Evolutionary conservation across 352 stramenopile species (phyloP), one percentile per base, ranked within the genome.

Genomic region (Globisporangium emineosum): DNA sequence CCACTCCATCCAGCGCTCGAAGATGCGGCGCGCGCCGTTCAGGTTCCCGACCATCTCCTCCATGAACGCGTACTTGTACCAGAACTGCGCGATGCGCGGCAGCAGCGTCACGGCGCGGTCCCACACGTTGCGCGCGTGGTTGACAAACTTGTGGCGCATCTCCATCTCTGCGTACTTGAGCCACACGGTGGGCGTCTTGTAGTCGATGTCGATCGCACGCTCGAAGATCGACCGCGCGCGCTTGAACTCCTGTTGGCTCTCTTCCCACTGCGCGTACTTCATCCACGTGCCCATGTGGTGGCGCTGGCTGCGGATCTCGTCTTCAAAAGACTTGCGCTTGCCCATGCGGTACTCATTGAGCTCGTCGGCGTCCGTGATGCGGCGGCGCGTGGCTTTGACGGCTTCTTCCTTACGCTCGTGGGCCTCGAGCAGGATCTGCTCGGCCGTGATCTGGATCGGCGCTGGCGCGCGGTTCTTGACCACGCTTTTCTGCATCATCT

Each of bases 41-140:
- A 98, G 75, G 66, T 99, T 97, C 60, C 97, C 95, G 52, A 99
- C 79, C 90, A 99, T 99, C 78, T 99, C 98, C 82, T 99, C 97
- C 93, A 99, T 98, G 77, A 99, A 99, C 37, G 96, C 94, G 73
- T 99, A 99, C 76, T 99, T 99, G 90, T 99, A 99, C 98, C 98
- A 99, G 57, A 99, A 94, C 83, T 98, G 96, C 62, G 98, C 91
- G 5, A 99, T 86, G 15, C 98, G 83, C 3, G 98, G 98, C 37
- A 99, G 79, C 23, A 99, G 65, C 65, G 96, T 97, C 5, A 99
- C 91, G 1, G 89, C 91, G 42, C 95, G 89, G 66, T 98, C 90
- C 87, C 88, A 97, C 1, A 99, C 89, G 68, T 99, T 99, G 32
- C 97, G 86, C 27, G 97, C 97, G 64, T 98, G 96, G 83, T 99